A percentile compares a stretch with the other conserved stretches of the same genome.
phyloP scores from a whole-genome alignment of 164 flowering plant genomes.

The Magnolia changhungtana region DNA sequence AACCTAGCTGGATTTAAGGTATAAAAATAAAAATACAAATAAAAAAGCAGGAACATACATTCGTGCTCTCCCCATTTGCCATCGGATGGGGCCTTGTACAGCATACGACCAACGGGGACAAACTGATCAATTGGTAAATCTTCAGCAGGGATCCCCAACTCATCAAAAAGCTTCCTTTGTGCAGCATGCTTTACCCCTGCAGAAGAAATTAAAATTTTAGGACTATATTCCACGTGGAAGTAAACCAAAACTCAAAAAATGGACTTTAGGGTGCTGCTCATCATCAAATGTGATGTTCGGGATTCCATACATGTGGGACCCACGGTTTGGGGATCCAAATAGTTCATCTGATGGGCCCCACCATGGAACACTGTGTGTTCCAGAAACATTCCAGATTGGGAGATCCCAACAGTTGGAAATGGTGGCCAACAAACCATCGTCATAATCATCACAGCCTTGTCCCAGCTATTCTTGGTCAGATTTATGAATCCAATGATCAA shows the following conservation, averaged over 20 bases:
- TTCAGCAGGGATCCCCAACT: conserved; percentile 85
- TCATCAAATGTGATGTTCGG: neutral
- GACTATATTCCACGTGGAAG: neutral
- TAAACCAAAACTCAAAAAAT: neutral
- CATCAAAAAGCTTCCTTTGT: conserved; percentile 92
- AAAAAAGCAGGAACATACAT: conserved; percentile 35
- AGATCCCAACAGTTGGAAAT: no score
- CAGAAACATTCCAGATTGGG: no score
- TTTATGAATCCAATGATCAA: no score
- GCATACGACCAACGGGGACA: conserved; percentile 75
- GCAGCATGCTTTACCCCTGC: conserved; percentile 97
- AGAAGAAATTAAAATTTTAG: neutral
- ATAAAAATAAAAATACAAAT: no score
- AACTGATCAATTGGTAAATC: conserved; percentile 91
- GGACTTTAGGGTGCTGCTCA: neutral
- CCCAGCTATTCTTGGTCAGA: no score
- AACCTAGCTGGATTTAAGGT: neutral
- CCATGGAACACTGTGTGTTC: no score
- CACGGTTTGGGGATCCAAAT: neutral
- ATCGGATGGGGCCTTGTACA: conserved; percentile 98
- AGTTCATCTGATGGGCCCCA: neutral
- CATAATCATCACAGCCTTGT: no score
- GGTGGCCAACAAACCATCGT: no score
- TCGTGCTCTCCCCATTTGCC: conserved; percentile 99
- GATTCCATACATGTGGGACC: neutral